Percentiles rank a stretch among this genome's conserved stretches.
These are phyloP conservation scores for Favolaschia claudopus DNA, from an alignment of 768 basidiomycete genomes.

Conservation along the genomic window DNA sequence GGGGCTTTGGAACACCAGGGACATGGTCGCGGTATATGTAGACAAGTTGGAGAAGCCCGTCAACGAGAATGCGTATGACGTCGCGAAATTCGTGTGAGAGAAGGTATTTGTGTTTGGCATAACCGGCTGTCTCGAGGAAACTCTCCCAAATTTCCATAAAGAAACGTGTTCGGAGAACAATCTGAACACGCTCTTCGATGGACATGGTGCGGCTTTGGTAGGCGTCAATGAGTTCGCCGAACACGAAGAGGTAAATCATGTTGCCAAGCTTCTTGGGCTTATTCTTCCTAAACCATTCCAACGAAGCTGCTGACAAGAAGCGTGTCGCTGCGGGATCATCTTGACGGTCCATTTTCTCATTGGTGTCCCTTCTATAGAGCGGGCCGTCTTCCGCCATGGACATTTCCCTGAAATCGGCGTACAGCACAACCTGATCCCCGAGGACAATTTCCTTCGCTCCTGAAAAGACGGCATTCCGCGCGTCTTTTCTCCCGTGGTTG, in stretches of 20 bases:
- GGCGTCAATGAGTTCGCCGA: constrained; percentile 29
- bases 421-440: not conserved
- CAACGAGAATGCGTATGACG: constrained; percentile 38
- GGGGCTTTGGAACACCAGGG: constrained; percentile 19
- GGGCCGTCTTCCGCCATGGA: not conserved
- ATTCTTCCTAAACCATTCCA: constrained; percentile 15
- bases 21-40: constrained; percentile 44
- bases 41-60: constrained; percentile 41
- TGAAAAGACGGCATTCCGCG: not conserved
- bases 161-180: constrained; percentile 39
- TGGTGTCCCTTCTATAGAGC: not conserved
- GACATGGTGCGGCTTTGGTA: constrained; percentile 26
- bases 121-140: constrained; percentile 28
- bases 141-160: constrained; percentile 38
- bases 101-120: constrained; percentile 33
- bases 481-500: no score
- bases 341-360: constrained; percentile 23
- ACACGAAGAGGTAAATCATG: constrained; percentile 36
- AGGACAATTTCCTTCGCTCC: not conserved
- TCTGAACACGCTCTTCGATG: constrained; percentile 22
- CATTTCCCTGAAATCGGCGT: not conserved
- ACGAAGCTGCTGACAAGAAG: constrained; percentile 32
- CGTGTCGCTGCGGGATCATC: constrained; percentile 41
- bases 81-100: constrained; percentile 40
- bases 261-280: constrained; percentile 18